Base-by-base conservation (phyloP, 2,329 filamentous ascomycete genomes). In the Alternaria sp. region DNA sequence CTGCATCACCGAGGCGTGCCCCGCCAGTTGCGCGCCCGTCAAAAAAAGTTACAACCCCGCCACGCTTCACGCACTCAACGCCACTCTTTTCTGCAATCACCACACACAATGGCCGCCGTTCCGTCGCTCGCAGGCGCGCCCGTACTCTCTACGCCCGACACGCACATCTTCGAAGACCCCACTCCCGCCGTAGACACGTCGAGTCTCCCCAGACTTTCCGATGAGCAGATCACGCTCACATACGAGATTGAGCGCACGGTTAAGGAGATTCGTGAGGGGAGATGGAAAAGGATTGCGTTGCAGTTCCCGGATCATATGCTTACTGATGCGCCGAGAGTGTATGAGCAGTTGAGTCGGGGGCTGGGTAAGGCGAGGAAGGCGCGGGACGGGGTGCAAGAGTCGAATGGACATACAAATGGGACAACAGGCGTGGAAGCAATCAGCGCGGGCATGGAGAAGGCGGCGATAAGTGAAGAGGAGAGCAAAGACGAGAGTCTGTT, bases 271-370 rank as follows among this genome's bases (percentile, higher is more conserved):
- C 84, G 85, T n/a, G 80, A 84, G 6, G 91, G 89, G 46, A 85
- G 85, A 78, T 97, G 93, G 87, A 87, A 82, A 66, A 87, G 91
- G 54, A 87, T 99, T 30, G 96, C 93, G 1, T 83, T 99, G n/a
- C 96, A 99, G 77, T 98, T 99, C 71, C 95, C 96, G 0, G 96
- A 99, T 81, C 86, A 90, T 26, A 97, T 98, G 93, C 86, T 99
- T 1, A 85, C 88, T 1, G 93, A 99, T 84, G 93, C 92, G 9
- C 91, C 93, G 6, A 86, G 91, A 61, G 92, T 97, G 0, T 93
- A 91, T 60, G 88, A 90, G 57, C 83, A 88, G 1, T 80, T 97
- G 65, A 84, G 83, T 59, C 81, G 83, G 47, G 86, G 85, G 0
- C 74, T 91, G 52, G 78, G 79, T 43, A 69, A 73, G 30, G 67